Base-by-base conservation (phyloP, 495 filamentous ascomycete species). In the Elaphomyces granulatus region DNA sequence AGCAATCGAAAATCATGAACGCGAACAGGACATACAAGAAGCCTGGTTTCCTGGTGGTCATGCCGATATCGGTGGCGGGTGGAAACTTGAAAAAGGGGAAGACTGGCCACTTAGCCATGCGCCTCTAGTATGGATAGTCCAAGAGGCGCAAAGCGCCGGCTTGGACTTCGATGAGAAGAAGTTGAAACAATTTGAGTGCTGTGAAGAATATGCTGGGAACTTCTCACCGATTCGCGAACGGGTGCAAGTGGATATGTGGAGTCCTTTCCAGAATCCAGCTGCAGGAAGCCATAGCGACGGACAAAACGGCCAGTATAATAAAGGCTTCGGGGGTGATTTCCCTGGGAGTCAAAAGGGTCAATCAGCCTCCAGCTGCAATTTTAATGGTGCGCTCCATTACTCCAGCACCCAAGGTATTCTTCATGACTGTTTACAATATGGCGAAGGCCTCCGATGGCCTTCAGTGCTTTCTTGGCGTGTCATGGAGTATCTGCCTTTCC, bases 401-500 rank as follows among this genome's bases (percentile, higher is more conserved):
- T 66, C 74, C 16, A 74, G 73, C 9, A 76, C 73, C 15, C 59
- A 67, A 15, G 78, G 82, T 0, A 62, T 64, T 20, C 67, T 87
- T 16, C 86, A 92, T 48, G 86, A 90, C 52, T 84, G 80, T 16
- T 64, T 90, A 3, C 55, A 68, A 33, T 86, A 77, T 50, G 61
- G 68, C 8, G 76, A 78, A 15, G 83, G 83, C 0, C 58, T 85
- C 1, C 50, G 68, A 1, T 42, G 52, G 15, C 31, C 56, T 1
- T 75, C 77, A 0, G 80, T 87, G 1, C 40, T 85, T 1, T 71
- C 71, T 0, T 90, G 86, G 86, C 78, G 76, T 16, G 56, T 86
- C 20, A 88, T 90, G 82, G 82, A 92, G 50, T 87, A 78, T 49
- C 61, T 92, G 10, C 84, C 85, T 0, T 88, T 90, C 61, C 73